Conservation (phyloP, 2,329 filamentous ascomycete genomes). For the Samsoniella hepiali region DNA sequence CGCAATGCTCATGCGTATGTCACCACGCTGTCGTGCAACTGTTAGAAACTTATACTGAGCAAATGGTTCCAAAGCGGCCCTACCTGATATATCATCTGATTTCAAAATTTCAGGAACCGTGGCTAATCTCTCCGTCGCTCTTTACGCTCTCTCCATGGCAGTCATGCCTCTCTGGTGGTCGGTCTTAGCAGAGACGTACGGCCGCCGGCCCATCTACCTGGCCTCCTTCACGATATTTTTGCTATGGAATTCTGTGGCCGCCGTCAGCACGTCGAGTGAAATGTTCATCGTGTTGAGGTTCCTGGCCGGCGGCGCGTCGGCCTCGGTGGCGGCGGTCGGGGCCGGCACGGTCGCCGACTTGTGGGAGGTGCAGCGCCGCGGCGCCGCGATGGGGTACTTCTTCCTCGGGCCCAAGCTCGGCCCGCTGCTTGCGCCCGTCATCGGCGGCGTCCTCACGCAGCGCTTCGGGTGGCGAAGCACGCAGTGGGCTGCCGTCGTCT, state of each 20-base stretch:
- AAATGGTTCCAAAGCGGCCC: no score
- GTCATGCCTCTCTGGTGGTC: conserved; percentile 89
- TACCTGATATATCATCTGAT: no score
- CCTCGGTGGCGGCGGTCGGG: conserved; percentile 78
- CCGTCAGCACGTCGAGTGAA: conserved; percentile 63
- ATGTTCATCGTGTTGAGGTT: conserved; percentile 79
- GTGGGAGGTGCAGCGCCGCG: conserved; percentile 70
- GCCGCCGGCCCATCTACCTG: conserved; percentile 76
- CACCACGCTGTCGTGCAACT: no score
- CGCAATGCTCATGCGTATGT: no score
- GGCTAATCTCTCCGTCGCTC: conserved; percentile 70
- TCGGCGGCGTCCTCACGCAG: conserved; percentile 70
- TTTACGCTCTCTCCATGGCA: conserved; percentile 81
- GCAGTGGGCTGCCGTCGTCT: conserved; percentile 73
- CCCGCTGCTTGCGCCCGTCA: conserved; percentile 70
- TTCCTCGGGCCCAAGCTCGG: conserved; percentile 76
- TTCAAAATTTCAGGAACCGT: conserved; percentile 42
- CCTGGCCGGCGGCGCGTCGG: conserved; percentile 70
- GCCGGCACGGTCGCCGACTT: conserved; percentile 80
- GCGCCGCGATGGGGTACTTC: conserved; percentile 77
- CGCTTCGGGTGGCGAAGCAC: conserved; percentile 71
- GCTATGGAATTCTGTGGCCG: conserved; percentile 67
- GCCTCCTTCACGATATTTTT: conserved; percentile 70
- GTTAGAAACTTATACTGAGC: no score
- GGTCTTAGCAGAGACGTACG: conserved; percentile 70